phyloP scores from a whole-genome alignment of 1,284 basidiomycete species.

The Moesziomyces globuligerus region DNA sequence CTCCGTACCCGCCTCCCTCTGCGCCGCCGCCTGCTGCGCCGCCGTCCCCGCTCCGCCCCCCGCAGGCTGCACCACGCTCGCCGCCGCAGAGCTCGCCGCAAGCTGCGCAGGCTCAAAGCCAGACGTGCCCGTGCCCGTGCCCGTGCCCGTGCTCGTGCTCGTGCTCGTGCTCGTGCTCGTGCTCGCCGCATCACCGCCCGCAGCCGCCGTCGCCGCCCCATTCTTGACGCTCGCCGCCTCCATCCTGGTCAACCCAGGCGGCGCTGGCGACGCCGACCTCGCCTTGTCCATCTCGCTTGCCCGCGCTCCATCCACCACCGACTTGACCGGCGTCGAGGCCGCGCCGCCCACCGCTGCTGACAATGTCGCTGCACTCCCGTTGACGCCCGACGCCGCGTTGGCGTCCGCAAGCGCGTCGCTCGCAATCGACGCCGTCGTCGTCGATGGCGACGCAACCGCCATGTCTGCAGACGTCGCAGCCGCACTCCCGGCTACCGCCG shows the following conservation, averaged over 20 bases:
- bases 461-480: slow-evolving; percentile 28
- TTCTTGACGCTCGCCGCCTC: slow-evolving; percentile 19
- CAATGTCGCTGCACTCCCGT: slow-evolving; percentile 1
- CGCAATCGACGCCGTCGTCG: slow-evolving; percentile 26
- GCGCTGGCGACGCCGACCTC: slow-evolving; percentile 38
- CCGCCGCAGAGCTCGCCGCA: slow-evolving; percentile 69
- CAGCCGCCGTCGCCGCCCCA: too few relatives aligned
- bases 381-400: slow-evolving; percentile 3
- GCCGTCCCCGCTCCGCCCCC: slow-evolving; percentile 54
- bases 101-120: slow-evolving; percentile 61
- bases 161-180: slow-evolving; percentile 11
- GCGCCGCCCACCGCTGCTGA: slow-evolving; percentile 16
- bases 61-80: slow-evolving; percentile 53
- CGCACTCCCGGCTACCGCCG: slow-evolving; percentile 70
- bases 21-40: slow-evolving; percentile 51
- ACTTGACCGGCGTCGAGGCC: slow-evolving; percentile 22
- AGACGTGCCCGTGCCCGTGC: slow-evolving; percentile 5
- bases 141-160: neutral
- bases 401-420: slow-evolving; percentile 22
- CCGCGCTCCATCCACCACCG: slow-evolving; percentile 19
- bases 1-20: slow-evolving; percentile 55
- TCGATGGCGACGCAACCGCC: slow-evolving; percentile 28
- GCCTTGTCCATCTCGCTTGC: slow-evolving; percentile 30
- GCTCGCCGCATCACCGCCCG: slow-evolving; percentile 16
- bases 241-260: slow-evolving; percentile 36